Conservation (phyloP, 2,329 filamentous ascomycete species). For the Chaetomiaceae sp. region DNA sequence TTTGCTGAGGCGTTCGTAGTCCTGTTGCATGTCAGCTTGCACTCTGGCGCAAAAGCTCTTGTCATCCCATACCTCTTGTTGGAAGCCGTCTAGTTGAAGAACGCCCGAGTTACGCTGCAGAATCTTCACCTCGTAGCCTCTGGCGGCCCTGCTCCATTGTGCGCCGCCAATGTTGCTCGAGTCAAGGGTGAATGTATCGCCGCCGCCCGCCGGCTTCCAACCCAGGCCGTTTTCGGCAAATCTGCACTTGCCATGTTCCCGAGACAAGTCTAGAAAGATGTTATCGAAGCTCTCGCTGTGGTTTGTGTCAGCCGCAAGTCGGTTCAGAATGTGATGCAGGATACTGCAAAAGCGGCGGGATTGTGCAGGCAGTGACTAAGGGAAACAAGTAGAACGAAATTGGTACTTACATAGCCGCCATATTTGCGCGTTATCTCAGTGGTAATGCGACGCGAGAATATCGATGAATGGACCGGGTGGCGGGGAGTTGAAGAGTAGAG, state of each 20-base stretch:
- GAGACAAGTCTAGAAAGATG: conserved; percentile 93
- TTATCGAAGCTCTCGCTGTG: conserved; percentile 93
- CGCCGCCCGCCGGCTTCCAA: conserved; percentile 85
- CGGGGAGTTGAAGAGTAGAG: background rate
- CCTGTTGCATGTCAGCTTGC: conserved; percentile 42
- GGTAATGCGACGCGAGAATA: background rate
- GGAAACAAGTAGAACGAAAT: background rate
- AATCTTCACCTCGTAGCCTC: conserved; percentile 91
- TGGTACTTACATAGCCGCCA: conserved; percentile 26
- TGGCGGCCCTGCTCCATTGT: conserved; percentile 91
- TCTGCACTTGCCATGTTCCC: conserved; percentile 85
- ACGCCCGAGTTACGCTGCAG: conserved; percentile 78
- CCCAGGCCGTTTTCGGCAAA: conserved; percentile 92
- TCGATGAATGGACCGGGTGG: conserved; percentile 1
- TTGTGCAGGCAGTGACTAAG: background rate
- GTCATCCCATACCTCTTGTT: conserved; percentile 60
- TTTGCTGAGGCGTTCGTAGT: conserved; percentile 85
- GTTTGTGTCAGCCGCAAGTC: too few relatives aligned
- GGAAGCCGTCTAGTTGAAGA: conserved; percentile 91
- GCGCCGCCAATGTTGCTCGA: conserved; percentile 77
- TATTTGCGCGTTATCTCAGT: conserved; percentile 5
- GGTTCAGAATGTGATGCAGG: conserved; percentile 5
- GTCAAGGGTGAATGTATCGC: conserved; percentile 92
- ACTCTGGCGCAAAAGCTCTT: conserved; percentile 29
- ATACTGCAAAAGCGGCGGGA: background rate